Base-by-base conservation (phyloP, 225 moss, liverwort and hornwort species). In the Bryoerythrophyllum caledonicum region DNA sequence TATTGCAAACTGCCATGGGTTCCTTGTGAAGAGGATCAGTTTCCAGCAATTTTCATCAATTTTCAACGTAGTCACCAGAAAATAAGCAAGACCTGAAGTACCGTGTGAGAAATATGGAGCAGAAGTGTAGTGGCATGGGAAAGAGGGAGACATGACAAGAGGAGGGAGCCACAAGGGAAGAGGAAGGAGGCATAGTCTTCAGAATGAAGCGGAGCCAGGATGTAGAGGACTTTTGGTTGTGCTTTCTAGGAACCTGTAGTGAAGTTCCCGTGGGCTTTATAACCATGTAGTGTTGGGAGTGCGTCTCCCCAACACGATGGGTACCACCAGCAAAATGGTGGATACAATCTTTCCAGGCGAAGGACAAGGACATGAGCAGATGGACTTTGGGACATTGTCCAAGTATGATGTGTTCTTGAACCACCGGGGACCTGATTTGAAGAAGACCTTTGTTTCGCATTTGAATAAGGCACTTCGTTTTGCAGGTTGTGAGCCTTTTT, bases 391-490 rank as follows among this genome's bases (percentile, higher is more conserved):
- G 21, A 20, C 15, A 2, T n/a, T 68, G 25, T 30, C 68, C n/a
- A 12, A 53, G 32, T 46, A 34, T 5, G 52, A 68, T 1, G 68
- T 68, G 12, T 68, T 68, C 34, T 53, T 68, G 68, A 68, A 68
- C n/a, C 68, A 68, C 21, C 32, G 68, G 7, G 68, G 68, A n/a
- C 68, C 52, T 68, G 68, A 68, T 68, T 17, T 53, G 35, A 68
- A 68, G 53, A 30, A 30, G 4, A 68, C 68, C 1, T 68, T 68
- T 35, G 68, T 68, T n/a, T 68, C 68, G 14, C 68, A 68, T n/a
- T 15, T 53, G 34, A 52, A 35, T 11, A 68, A 68, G 35, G 68
- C 52, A 4, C 53, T 53, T 15, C 13, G 11, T 20, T 13, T 20
- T 32, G 52, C 5, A n/a, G 53, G 52, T 13, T 52, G 34, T 35